Evolutionary conservation across 148 eudicot genomes (phyloP).

Genomic region (Pouteria glomerata): DNA sequence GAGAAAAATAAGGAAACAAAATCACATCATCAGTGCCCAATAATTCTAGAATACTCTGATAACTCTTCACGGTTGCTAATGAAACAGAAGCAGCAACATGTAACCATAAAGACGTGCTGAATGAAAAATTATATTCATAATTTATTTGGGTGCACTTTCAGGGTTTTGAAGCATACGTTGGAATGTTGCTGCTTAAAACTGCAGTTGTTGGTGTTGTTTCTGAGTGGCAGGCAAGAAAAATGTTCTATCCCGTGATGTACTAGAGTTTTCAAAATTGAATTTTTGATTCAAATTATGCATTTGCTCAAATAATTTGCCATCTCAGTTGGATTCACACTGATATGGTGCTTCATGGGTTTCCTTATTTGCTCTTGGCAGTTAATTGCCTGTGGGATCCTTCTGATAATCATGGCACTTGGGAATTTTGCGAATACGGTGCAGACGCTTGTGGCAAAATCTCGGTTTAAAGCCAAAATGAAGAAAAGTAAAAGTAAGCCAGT

Average conservation of each 20-base stretch:
- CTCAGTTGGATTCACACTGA: neutral
- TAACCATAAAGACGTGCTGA: neutral
- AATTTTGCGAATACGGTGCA: conserved; percentile 50
- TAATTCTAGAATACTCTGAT: too few relatives aligned
- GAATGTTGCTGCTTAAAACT: conserved; percentile 45
- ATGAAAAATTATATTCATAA: neutral
- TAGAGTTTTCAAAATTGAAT: neutral
- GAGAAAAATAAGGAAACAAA: too few relatives aligned
- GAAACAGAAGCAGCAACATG: neutral
- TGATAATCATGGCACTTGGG: conserved; percentile 55
- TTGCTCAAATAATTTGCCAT: neutral
- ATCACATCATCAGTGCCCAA: too few relatives aligned
- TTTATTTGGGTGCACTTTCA: conserved; percentile 19
- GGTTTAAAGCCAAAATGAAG: conserved; percentile 48
- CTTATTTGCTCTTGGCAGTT: conserved; percentile 30
- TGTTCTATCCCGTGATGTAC: neutral
- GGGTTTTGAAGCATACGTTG: conserved; percentile 59
- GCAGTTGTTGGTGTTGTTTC: conserved; percentile 41
- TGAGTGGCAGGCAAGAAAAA: conserved; percentile 51
- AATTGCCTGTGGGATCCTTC: conserved; percentile 46
- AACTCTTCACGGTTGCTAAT: too few relatives aligned
- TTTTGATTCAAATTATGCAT: neutral
- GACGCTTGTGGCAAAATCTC: conserved; percentile 42
- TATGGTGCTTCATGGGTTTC: neutral
- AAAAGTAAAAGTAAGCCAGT: conserved; percentile 36